phyloP scores from a whole-genome alignment of 2,329 filamentous ascomycete species.

The Periconia digitata region DNA sequence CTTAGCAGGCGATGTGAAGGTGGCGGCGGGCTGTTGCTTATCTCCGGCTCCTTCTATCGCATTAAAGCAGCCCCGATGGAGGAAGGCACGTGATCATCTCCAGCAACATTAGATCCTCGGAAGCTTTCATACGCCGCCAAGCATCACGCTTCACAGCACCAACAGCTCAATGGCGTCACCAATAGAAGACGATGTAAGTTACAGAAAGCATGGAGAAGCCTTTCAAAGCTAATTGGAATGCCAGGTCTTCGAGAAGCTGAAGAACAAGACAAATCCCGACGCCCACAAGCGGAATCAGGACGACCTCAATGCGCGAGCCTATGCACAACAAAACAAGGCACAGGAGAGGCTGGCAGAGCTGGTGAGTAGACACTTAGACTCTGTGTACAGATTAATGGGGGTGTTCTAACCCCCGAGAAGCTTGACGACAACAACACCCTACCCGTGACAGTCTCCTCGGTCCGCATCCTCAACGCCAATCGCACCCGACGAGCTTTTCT shows the following conservation, averaged over 20 bases:
- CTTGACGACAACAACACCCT: slow-evolving; percentile 81
- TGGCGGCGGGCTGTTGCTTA: no score
- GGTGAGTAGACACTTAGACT: no score
- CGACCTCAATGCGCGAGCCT: slow-evolving; percentile 60
- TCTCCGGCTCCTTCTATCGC: no score
- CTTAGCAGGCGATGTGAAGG: no score
- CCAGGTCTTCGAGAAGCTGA: slow-evolving; percentile 63
- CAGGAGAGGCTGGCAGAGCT: slow-evolving; percentile 66
- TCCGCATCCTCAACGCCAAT: slow-evolving; percentile 78
- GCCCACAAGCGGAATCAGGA: slow-evolving; percentile 61
- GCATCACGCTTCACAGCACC: slow-evolving; percentile 24
- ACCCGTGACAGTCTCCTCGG: slow-evolving; percentile 82
- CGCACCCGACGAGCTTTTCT: slow-evolving; percentile 86
- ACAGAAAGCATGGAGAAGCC: no score
- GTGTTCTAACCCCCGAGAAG: no score
- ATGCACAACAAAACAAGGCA: slow-evolving; percentile 62
- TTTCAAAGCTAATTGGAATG: slow-evolving; percentile 13
- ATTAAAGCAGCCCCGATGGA: no score
- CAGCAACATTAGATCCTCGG: background rate
- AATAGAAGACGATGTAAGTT: slow-evolving; percentile 50
- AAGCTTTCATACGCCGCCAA: slow-evolving; percentile 29
- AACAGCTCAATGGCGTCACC: slow-evolving; percentile 46
- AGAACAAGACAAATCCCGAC: slow-evolving; percentile 60
- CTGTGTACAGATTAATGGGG: no score
- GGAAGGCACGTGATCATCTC: slow-evolving; percentile 8